These are phyloP conservation scores for Hemileccinum impolitum DNA, from an alignment of 768 basidiomycete genomes.

Conservation along the genomic window DNA sequence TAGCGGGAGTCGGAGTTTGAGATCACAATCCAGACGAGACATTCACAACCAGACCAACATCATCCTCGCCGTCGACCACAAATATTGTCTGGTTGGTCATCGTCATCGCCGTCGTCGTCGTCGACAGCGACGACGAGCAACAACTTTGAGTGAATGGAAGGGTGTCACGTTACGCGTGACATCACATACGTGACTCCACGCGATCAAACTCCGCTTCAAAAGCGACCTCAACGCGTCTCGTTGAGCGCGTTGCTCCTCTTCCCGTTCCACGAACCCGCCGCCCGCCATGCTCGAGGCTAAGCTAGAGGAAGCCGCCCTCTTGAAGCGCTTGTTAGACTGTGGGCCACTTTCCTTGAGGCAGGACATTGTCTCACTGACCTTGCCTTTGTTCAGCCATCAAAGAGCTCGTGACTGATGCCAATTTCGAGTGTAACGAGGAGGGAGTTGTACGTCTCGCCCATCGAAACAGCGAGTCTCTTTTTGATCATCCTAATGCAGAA, in stretches of 20 bases:
- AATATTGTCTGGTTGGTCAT: too few relatives aligned
- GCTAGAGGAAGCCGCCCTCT: slow-evolving; percentile 77
- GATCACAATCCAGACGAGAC: neutral
- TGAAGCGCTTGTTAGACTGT: slow-evolving; percentile 96
- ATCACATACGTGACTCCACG: slow-evolving; percentile 26
- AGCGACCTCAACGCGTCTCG: slow-evolving; percentile 28
- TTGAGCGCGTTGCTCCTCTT: slow-evolving; percentile 14
- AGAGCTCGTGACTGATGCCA: slow-evolving; percentile 95
- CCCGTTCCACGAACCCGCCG: slow-evolving; percentile 6
- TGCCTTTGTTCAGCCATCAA: slow-evolving; percentile 70
- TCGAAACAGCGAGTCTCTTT: neutral
- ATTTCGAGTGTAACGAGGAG: slow-evolving; percentile 96
- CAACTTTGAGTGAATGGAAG: too few relatives aligned
- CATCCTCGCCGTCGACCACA: slow-evolving; percentile 1
- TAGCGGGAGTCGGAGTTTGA: slow-evolving; percentile 7
- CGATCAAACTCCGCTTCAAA: slow-evolving; percentile 35
- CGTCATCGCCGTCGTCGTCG: slow-evolving; percentile 1
- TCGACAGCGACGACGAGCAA: slow-evolving; percentile 1
- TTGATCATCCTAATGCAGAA: slow-evolving; percentile 38
- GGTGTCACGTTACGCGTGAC: slow-evolving; percentile 29
- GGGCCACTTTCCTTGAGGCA: slow-evolving; percentile 21
- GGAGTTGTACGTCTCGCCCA: slow-evolving; percentile 61
- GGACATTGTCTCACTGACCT: neutral
- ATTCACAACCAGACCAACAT: slow-evolving; percentile 4
- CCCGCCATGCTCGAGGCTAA: slow-evolving; percentile 83